These are phyloP conservation scores for Cardiospermum halicacabum DNA, from an alignment of 345 rosid genomes.

Conservation along the genomic window DNA sequence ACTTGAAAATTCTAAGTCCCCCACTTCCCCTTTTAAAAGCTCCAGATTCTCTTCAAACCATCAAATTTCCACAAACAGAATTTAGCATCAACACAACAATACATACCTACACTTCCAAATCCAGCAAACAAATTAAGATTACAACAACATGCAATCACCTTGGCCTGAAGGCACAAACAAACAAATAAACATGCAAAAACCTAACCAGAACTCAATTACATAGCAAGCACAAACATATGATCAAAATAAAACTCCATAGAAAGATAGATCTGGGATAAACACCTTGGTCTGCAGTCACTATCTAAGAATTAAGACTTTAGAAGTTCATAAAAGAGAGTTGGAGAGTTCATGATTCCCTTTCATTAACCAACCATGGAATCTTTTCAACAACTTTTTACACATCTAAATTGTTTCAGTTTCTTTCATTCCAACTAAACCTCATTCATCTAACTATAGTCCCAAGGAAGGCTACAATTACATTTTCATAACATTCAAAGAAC, in stretches of 20 bases:
- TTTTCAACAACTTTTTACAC: conserved; percentile 4
- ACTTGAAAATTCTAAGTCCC: background rate
- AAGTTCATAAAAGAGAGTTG: background rate
- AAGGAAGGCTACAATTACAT: background rate
- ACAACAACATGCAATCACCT: no score
- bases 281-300: background rate
- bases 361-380: background rate
- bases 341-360: background rate
- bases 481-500: background rate
- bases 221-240: background rate
- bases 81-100: background rate
- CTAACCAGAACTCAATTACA: background rate
- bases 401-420: conserved; percentile 5
- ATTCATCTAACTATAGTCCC: background rate
- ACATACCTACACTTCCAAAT: background rate
- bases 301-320: background rate
- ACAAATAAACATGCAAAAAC: background rate
- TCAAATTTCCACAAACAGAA: background rate
- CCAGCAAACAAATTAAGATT: background rate
- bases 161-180: no score
- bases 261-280: conserved; percentile 4
- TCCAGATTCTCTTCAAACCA: background rate
- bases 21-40: background rate
- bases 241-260: background rate
- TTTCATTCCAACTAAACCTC: conserved; percentile 2